phyloP scores from a whole-genome alignment of 345 rosid species.

The Atalantia buxifolia region DNA sequence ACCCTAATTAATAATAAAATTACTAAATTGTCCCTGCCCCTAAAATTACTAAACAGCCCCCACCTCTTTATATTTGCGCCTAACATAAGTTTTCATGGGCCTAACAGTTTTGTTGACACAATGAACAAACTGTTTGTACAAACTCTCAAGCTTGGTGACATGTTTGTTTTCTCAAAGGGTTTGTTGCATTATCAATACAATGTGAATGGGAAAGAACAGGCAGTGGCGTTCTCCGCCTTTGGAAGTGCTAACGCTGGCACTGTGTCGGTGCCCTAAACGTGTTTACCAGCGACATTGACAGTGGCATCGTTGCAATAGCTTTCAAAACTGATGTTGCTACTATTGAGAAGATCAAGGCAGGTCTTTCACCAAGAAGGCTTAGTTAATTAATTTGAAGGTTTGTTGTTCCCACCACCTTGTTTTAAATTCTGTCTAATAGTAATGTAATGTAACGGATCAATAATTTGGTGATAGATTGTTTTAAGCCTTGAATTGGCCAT shows the following conservation, averaged over 20 bases:
- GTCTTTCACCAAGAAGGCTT: constrained; percentile 5
- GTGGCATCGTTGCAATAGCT: constrained; percentile 23
- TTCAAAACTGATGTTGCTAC: constrained; percentile 23
- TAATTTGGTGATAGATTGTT: too few relatives aligned
- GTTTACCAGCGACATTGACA: constrained; percentile 23
- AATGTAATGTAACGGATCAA: background rate
- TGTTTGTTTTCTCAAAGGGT: constrained; percentile 30
- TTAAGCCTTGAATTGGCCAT: background rate
- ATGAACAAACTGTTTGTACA: constrained; percentile 22
- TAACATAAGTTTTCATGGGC: too few relatives aligned
- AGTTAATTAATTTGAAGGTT: background rate
- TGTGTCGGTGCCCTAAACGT: background rate
- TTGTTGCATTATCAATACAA: constrained; percentile 29
- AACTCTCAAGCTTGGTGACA: constrained; percentile 22
- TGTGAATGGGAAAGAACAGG: background rate
- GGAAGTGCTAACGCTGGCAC: too few relatives aligned
- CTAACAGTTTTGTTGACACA: too few relatives aligned
- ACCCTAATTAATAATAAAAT: too few relatives aligned
- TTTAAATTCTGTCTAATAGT: background rate
- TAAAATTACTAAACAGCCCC: too few relatives aligned
- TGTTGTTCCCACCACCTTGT: background rate
- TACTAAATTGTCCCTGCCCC: too few relatives aligned
- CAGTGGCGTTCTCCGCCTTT: constrained; percentile 20
- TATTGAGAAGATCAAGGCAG: constrained; percentile 16
- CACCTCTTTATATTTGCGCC: too few relatives aligned